Base-by-base conservation (phyloP, 148 eudicot species). In the Agrostemma githago region DNA sequence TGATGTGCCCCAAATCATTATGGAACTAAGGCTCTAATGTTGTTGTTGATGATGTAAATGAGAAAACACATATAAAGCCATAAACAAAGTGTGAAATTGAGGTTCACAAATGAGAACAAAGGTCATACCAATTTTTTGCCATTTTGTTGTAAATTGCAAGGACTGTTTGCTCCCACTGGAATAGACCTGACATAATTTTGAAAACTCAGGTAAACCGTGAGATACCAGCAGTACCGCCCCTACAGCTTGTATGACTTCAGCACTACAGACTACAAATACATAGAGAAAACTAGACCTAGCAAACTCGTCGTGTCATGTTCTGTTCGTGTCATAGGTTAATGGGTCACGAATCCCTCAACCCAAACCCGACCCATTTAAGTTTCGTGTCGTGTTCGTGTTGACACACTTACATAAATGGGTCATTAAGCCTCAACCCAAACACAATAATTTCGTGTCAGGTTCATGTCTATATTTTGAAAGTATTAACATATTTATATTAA, bases 71-170 rank as follows among this genome's bases (percentile, higher is more conserved):
- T 26, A 70, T 8, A 46, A 62, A 41, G 65, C 56, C 53, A 43
- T 67, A 67, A 17, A 44, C 20, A 46, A 41, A 66, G 60, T 60
- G n/a, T 51, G 9, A 72, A 39, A 38, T 11, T 2, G 42, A 62
- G 4, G 43, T 12, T 7, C 46, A 26, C n/a, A 37, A 54, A 75
- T 62, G 56, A 40, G 56, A 59, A 60, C 12, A 53, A 17, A 72
- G 67, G 68, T 44, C 84, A 54, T 85, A 91, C 98, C 91, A 71
- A 91, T 89, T 84, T 88, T 85, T 62, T 82, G 84, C 98, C 98
- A 94, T 72, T 62, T 79, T 77, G 63, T 66, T 74, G 79, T 73
- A 82, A 91, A 94, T 57, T 86, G 80, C 76, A 81, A 79, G 82
- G 91, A 85, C 53, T 70, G 81, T 42, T 79, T 77, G 88, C 98